Base-by-base conservation (phyloP, 1,139 yeast genomes). In the Sugiyamaella castrensis region DNA sequence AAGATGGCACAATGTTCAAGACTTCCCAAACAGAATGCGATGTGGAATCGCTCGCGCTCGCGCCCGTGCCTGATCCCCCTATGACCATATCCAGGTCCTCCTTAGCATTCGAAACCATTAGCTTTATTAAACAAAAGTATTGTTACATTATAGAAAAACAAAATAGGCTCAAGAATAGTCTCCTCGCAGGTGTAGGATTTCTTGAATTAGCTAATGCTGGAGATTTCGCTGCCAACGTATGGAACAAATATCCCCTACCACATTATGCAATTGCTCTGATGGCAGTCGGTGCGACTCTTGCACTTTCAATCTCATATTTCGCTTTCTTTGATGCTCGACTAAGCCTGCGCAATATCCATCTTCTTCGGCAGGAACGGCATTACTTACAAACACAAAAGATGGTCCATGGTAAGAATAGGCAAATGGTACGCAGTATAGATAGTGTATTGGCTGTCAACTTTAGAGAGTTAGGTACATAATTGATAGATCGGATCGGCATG, bases 161-260 rank as follows among this genome's bases (percentile, higher is more conserved):
- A 5, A 19, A 19, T 19, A 19, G 42, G 9, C 15, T 40, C 16
- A 13, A 12, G 15, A 40, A 40, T 30, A 31, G 32, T 27, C 41
- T 40, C 10, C 12, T 28, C 7, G 15, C 40, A 12, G 27, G 32
- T 8, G 43, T 40, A 6, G 43, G 43, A 8, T 19, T 40, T 9
- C 41, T 40, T 11, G 43, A 40, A 13, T 11, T 31, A 8, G 43
- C 43, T 30, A 31, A 31, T 12, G 43, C 43, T 19, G 29, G 26
- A 31, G 43, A 40, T 30, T 40, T 40, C 27, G 43, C 43, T 8
- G 43, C 43, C 41, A 40, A 40, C 32, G 43, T 40, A 5, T 40
- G 43, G 43, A 40, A 40, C 32, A 31, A 40, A 9, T 35, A 30
- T 12, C 43, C 43, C 2, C 37, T 40, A 2, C 42, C 44, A 26